Conservation (phyloP, 1,284 basidiomycete species). For the Takashimella koratensis region DNA sequence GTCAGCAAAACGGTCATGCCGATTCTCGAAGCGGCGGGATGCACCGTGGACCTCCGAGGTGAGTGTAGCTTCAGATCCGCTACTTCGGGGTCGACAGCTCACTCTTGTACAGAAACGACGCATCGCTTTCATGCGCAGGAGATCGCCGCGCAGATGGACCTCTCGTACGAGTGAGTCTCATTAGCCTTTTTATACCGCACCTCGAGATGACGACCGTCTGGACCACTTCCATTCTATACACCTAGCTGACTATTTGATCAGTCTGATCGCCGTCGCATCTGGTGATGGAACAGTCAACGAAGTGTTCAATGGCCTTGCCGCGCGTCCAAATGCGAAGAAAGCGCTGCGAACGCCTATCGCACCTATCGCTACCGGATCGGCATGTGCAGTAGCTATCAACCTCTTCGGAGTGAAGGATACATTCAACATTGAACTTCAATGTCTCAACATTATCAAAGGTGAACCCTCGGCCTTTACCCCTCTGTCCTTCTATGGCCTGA, state of each 20-base stretch:
- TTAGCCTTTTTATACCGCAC: too few relatives aligned
- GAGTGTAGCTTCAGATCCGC: too few relatives aligned
- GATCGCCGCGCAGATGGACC: conserved; percentile 59
- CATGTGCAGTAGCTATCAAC: conserved; percentile 48
- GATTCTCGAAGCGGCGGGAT: conserved; percentile 72
- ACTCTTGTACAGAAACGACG: conserved; percentile 66
- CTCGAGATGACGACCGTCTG: too few relatives aligned
- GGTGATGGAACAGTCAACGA: conserved; percentile 91
- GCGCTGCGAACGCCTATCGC: conserved; percentile 75
- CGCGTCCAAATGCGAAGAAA: conserved; percentile 62
- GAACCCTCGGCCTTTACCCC: too few relatives aligned
- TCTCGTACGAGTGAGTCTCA: conserved; percentile 60
- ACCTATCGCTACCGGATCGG: conserved; percentile 74
- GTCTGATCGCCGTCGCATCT: conserved; percentile 73
- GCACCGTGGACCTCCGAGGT: conserved; percentile 62
- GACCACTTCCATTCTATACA: background rate
- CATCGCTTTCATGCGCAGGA: conserved; percentile 68
- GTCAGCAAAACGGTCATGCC: conserved; percentile 71
- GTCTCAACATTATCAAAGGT: conserved; percentile 86
- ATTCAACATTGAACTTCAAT: conserved; percentile 67
- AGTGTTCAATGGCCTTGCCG: conserved; percentile 84
- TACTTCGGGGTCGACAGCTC: too few relatives aligned
- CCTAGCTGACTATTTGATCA: conserved; percentile 19
- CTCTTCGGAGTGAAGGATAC: conserved; percentile 57
- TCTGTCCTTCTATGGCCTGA: too few relatives aligned